These are phyloP conservation scores for Larix kaempferi DNA, from an alignment of 75 land plant species.

Conservation along the genomic window DNA sequence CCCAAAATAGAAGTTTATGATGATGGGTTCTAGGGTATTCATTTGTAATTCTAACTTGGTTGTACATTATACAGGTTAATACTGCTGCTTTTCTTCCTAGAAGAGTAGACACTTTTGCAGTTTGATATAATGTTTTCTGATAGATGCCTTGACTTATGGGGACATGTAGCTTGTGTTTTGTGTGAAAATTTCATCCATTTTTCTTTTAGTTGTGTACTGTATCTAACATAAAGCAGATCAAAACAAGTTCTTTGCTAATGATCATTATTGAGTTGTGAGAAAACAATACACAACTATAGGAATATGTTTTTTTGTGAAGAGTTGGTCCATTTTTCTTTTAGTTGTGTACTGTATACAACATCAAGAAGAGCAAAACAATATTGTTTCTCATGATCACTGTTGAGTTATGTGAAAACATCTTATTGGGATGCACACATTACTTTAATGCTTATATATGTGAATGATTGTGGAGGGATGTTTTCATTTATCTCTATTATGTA, in stretches of 20 bases:
- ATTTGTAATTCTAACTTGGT: neutral
- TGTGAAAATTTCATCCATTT: neutral
- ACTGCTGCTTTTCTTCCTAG: neutral
- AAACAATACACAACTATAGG: no score
- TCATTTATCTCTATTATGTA: neutral
- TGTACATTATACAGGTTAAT: neutral
- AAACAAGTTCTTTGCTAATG: neutral
- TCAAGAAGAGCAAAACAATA: neutral
- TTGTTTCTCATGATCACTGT: no score
- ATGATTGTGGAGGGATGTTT: neutral
- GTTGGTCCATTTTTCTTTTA: no score
- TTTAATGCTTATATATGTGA: neutral
- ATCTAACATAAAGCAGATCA: neutral
- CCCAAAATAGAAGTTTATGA: neutral
- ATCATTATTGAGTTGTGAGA: no score
- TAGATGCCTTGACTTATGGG: no score
- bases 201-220: neutral
- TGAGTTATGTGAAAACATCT: neutral
- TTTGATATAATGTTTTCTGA: no score
- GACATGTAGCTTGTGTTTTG: neutral
- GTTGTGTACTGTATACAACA: neutral
- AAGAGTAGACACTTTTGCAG: neutral
- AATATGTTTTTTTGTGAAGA: neutral
- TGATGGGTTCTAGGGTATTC: neutral
- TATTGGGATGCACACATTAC: neutral